phyloP scores from a whole-genome alignment of 129 eudicot genomes.

The Calendula officinalis region DNA sequence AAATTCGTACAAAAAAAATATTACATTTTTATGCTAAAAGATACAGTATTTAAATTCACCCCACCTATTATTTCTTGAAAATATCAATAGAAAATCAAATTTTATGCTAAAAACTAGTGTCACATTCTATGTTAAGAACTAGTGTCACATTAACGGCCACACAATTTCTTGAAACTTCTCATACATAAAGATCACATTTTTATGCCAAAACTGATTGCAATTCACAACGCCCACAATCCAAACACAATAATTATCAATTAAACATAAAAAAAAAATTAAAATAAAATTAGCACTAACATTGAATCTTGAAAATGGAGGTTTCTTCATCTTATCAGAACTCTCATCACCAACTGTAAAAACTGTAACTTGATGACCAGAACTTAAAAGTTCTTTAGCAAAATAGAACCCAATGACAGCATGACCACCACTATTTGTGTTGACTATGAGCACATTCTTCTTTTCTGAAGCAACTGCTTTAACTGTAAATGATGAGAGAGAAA shows the following conservation, averaged over 20 bases:
- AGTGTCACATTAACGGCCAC: not conserved
- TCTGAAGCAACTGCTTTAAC: constrained; percentile 45
- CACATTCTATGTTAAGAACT: not conserved
- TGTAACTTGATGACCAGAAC: constrained; percentile 79
- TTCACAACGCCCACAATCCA: constrained; percentile 14
- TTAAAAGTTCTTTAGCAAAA: constrained; percentile 84
- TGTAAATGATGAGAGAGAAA: constrained; percentile 38
- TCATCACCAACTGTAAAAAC: constrained; percentile 86
- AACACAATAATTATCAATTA: constrained; percentile 4
- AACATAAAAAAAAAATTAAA: not conserved
- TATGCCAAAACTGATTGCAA: constrained; percentile 1
- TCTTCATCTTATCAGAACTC: constrained; percentile 96
- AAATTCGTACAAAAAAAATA: no score
- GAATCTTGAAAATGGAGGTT: constrained; percentile 87
- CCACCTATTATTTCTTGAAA: not conserved
- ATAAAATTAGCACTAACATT: constrained; percentile 37
- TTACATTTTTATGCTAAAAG: not conserved
- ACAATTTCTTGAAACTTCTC: not conserved
- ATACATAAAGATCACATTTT: not conserved
- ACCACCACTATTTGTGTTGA: constrained; percentile 92
- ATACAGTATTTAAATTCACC: not conserved
- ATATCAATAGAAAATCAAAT: not conserved
- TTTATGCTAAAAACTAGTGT: not conserved
- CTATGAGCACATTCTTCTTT: constrained; percentile 82
- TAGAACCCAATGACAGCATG: constrained; percentile 98